Percentiles rank a stretch among this genome's conserved stretches.
phyloP scores from a whole-genome alignment of 768 basidiomycete genomes.

The Amanita molliuscula region DNA sequence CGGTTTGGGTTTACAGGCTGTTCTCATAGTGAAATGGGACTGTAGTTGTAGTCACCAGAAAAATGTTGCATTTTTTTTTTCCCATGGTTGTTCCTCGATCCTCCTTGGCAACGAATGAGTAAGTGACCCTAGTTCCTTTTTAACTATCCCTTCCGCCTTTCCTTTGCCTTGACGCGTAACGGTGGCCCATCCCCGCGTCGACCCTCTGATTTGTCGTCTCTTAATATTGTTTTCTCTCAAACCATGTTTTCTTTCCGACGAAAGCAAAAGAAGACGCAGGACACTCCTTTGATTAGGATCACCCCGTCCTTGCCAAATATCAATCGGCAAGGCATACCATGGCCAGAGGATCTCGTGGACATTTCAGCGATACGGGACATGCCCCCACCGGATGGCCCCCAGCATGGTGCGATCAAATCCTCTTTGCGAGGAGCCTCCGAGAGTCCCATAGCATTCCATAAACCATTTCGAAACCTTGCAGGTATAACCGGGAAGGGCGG shows the following conservation, averaged over 20 bases:
- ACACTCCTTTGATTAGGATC: constrained; percentile 44
- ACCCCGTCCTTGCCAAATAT: constrained; percentile 78
- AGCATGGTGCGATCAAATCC: constrained; percentile 62
- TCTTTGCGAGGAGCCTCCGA: constrained; percentile 46
- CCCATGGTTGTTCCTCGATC: not conserved
- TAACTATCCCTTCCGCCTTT: not conserved
- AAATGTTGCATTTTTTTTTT: constrained; percentile 1
- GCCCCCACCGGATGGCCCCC: constrained; percentile 24
- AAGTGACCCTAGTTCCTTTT: not conserved
- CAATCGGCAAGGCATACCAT: constrained; percentile 64
- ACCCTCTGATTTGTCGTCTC: constrained; percentile 6
- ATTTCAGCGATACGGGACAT: constrained; percentile 50
- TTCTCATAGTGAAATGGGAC: constrained; percentile 12
- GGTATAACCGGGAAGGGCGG: constrained; percentile 33
- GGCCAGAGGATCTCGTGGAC: constrained; percentile 80
- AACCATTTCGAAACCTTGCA: constrained; percentile 59
- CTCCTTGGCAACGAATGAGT: not conserved
- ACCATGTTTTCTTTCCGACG: constrained; percentile 72
- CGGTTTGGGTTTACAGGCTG: constrained; percentile 13
- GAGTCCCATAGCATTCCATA: constrained; percentile 67
- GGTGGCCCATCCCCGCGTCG: not conserved
- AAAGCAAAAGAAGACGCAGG: constrained; percentile 46
- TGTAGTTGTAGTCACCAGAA: constrained; percentile 11
- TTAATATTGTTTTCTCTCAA: constrained; percentile 13
- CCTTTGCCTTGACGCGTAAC: constrained; percentile 1